Percentiles rank a stretch among this genome's conserved stretches.
Evolutionary conservation across 2,329 filamentous ascomycete genomes (phyloP).

Genomic region (Cercospora sesami): DNA sequence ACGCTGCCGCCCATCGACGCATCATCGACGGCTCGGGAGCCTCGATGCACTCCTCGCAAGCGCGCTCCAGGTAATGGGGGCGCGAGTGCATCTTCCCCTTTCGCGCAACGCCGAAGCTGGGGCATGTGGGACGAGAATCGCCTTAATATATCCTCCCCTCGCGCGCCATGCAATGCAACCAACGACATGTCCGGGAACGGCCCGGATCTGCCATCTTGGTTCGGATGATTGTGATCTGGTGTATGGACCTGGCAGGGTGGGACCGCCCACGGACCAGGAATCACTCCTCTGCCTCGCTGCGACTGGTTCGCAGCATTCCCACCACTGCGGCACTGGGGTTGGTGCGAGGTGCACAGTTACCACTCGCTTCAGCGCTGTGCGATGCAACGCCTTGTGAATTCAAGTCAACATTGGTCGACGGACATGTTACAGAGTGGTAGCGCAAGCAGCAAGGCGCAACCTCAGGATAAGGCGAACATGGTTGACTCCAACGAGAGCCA

Average conservation of each 20-base stretch:
- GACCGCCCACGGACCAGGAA: constrained; percentile 27
- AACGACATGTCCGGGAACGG: constrained; percentile 21
- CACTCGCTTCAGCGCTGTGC: constrained; percentile 20
- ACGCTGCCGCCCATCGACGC: constrained; percentile 15
- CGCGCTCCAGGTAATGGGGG: constrained; percentile 11
- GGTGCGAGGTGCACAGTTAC: constrained; percentile 17
- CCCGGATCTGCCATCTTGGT: constrained; percentile 28
- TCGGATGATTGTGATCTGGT: constrained; percentile 23
- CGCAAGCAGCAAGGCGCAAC: constrained; percentile 24
- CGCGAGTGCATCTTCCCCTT: constrained; percentile 24
- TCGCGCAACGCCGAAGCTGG: constrained; percentile 18
- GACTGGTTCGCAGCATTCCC: constrained; percentile 26
- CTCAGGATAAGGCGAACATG: constrained; percentile 1
- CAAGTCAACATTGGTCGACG: constrained; percentile 22
- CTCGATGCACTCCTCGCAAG: constrained; percentile 12
- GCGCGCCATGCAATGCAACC: constrained; percentile 16
- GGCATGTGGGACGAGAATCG: constrained; percentile 28
- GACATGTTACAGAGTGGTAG: constrained; percentile 23
- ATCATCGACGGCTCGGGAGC: constrained; percentile 12
- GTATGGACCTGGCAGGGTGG: not conserved
- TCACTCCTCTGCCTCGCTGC: constrained; percentile 1
- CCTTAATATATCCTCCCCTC: constrained; percentile 23
- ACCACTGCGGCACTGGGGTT: constrained; percentile 21
- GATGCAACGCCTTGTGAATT: constrained; percentile 27
- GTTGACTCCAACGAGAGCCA: not conserved